Base-by-base conservation (phyloP, 1,284 basidiomycete species). In the Cryptococcus depauperatus region DNA sequence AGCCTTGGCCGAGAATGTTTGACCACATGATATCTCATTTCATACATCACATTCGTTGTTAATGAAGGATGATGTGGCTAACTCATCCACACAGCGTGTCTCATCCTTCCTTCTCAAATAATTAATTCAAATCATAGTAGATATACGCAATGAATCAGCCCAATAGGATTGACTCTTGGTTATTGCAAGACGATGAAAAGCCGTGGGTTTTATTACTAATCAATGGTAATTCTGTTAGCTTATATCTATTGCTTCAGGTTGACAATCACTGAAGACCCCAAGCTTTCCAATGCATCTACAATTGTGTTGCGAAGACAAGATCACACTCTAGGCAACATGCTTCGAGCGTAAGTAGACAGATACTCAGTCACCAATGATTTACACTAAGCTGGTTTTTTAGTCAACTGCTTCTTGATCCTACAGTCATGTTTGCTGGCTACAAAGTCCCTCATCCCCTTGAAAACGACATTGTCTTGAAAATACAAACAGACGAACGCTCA, bases 361-460 rank as follows among this genome's bases (percentile, higher is more conserved):
- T 21, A 35, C 8, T 32, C 33, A 14, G 10, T 26, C 13, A 27
- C 21, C 26, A 41, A 14, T 16, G 14, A 3, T 18, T 1, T 22
- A 22, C 23, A 9, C 35, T 37, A 21, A 37, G n/a, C 43, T 19
- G 7, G 10, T 5, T 27, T n/a, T n/a, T 11, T 68, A 92, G 89
- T 8, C 88, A 96, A 77, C 80, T 95, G 21, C 80, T 93, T 21
- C 71, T 81, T 11, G 84, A 85, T 76, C 82, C 86, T 1, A 77
- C 82, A 56, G 82, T 95, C 53, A 80, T 93, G 49, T 98, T 98
- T 66, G 91, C 91, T 3, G 93, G 93, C 0, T 97, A 97, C 80
- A 91, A 92, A 75, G 89, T 93, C 30, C 91, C 93, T 0, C 93
- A 97, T 62, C 93, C 95, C 1, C 79, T 96, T 16, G 88, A 96